Evolutionary conservation across 2,329 filamentous ascomycete genomes (phyloP), one percentile per base, ranked within the genome.

Genomic region (Aspergillus pseudoterreus): DNA sequence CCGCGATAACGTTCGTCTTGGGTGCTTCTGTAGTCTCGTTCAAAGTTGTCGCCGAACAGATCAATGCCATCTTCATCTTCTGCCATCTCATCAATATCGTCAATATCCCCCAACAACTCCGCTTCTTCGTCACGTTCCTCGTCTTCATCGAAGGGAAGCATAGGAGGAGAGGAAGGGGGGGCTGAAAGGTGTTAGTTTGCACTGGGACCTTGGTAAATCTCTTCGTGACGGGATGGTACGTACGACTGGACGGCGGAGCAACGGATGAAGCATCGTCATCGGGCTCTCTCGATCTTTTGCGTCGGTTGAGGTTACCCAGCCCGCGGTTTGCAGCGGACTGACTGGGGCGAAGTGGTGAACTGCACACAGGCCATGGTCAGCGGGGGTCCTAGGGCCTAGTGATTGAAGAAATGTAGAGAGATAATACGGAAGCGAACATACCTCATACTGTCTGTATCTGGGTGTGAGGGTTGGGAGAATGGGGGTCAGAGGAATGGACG

Each of bases 281-380:
- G 53, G 80, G 79, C 62, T 87, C 85, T 72, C 85, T 79, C 33
- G 79, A 77, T 62, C 85, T 81, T 71, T 88, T 88, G 54, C 82
- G 78, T 55, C 78, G 73, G 58, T 74, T 79, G 57, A 75, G 63
- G 48, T 73, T 74, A 15, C 73, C 72, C 51, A 80, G 70, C 48
- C 90, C 89, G 61, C 90, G 84, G 73, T 95, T 96, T 63, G 86
- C 90, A 58, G 91, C 92, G 54, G 86, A 84, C 78, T 88, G 87
- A 74, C 85, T 90, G 62, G 85, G 81, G 71, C 87, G 85, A 55
- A 95, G 80, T 69, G 92, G 91, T 70, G 90, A 95, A 78, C 89
- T 95, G 67, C 21, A 44, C 15, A 51, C 22, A 49, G 12, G 22
- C 6, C 17, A 42, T 42, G 15, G 15, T n/a, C 35, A 38, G 14